Base-by-base conservation (phyloP, 441 rosid species). In the Gossypium davidsonii region DNA sequence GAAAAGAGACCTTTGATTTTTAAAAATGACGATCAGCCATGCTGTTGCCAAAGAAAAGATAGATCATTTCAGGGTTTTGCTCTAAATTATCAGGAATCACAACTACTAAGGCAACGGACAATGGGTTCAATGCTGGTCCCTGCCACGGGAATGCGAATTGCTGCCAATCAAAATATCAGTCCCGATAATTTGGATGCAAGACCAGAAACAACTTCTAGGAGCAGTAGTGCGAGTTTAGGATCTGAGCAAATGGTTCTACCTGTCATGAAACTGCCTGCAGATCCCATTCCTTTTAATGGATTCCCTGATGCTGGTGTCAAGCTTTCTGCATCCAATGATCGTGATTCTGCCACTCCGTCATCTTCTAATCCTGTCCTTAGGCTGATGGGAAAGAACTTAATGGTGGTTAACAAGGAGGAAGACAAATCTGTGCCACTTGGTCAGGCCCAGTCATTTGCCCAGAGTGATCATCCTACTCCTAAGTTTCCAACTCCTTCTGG, bases 321-420 rank as follows among this genome's bases (percentile, higher is more conserved):
- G 75, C 74, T 76, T 74, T 71, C 74, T 12, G 80, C 73, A 74
- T 79, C 79, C 20, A 51, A 39, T 53, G 86, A 79, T 70, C 64
- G 68, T 76, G 84, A 82, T 26, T 69, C 86, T 42, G 76, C 85
- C 17, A 79, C 85, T 82, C 92, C 97, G 72, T 87, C 96, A 72
- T 78, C 80, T 57, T 81, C 91, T 31, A 91, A 89, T 85, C 97
- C 96, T 2, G 73, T 94, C 60, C 90, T 94, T 60, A 86, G 99
- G 83, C 81, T 94, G 79, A 94, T 94, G 98, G 98, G 98, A 6
- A 94, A 94, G 85, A 88, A 94, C 74, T 79, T 94, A 78, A 83
- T 91, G 91, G 93, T 94, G 79, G 86, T 94, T 67, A 94, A 82
- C 85, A 84, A 93, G 81, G 93, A 90, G 51, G 90, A 87, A 56